Conservation (phyloP, 176 grass and related monocot genomes). For the Neostapfia colusana region DNA sequence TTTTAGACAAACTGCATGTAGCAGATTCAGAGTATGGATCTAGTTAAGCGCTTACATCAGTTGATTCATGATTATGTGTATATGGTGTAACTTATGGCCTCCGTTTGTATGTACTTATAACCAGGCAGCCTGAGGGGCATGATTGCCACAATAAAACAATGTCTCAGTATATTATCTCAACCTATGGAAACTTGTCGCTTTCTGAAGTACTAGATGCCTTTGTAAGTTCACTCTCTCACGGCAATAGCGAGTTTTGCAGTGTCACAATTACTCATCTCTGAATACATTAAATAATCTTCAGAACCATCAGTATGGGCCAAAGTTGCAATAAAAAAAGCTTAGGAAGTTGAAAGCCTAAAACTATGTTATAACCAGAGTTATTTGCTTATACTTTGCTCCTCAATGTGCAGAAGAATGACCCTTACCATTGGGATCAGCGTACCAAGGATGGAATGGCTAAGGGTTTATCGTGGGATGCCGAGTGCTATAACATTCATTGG, state of each 20-base stretch:
- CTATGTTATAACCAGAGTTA: constrained; percentile 8
- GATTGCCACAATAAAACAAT: constrained; percentile 18
- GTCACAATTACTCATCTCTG: constrained; percentile 1
- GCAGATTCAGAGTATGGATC: background rate
- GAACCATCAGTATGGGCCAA: background rate
- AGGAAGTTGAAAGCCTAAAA: background rate
- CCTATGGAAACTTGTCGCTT: constrained; percentile 55
- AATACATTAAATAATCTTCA: background rate
- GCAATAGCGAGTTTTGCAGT: background rate
- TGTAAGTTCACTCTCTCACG: constrained; percentile 44
- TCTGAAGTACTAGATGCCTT: constrained; percentile 45
- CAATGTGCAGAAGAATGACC: constrained; percentile 46
- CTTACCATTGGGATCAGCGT: constrained; percentile 28
- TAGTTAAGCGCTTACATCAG: constrained; percentile 3
- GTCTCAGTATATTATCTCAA: constrained; percentile 50
- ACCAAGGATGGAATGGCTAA: constrained; percentile 54
- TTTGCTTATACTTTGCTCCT: constrained; percentile 23
- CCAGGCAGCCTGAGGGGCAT: constrained; percentile 41
- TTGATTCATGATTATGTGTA: background rate
- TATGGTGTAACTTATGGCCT: constrained; percentile 10
- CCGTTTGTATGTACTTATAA: constrained; percentile 12
- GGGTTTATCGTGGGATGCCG: constrained; percentile 46
- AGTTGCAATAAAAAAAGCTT: background rate
- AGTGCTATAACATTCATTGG: constrained; percentile 54
- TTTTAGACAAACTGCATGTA: background rate